phyloP scores from a whole-genome alignment of 2,329 filamentous ascomycete species.

The Aaosphaeria pasadenensis region DNA sequence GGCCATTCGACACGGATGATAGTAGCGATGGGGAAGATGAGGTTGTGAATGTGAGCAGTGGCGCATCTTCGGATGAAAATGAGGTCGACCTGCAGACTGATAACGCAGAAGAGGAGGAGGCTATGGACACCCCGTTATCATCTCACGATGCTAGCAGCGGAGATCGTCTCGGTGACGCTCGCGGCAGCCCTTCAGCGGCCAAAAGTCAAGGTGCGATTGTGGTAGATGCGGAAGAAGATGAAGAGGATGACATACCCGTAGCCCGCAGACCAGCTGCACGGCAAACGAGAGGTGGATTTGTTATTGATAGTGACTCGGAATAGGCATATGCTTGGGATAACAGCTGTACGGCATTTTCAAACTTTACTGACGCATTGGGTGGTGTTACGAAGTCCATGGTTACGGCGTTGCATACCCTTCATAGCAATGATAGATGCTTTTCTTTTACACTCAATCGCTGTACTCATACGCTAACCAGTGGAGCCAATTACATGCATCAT shows the following conservation, averaged over 20 bases:
- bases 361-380: too few species aligned
- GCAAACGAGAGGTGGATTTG: constrained; percentile 40
- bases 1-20: constrained; percentile 14
- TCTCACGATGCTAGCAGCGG: constrained; percentile 27
- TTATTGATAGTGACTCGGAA: constrained; percentile 46
- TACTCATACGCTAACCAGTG: too few species aligned
- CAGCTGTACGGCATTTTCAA: too few species aligned
- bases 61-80: constrained; percentile 20
- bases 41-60: constrained; percentile 21
- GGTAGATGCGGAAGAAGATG: constrained; percentile 31
- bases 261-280: constrained; percentile 34
- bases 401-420: constrained; percentile 1
- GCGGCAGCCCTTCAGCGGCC: constrained; percentile 1
- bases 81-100: constrained; percentile 14
- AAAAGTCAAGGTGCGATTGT: constrained; percentile 20
- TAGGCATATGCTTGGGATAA: constrained; percentile 9
- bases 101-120: constrained; percentile 28
- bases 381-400: too few species aligned
- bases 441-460: background rate
- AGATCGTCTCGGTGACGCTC: constrained; percentile 12
- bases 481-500: too few species aligned
- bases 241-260: constrained; percentile 41
- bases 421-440: background rate
- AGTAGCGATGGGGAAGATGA: constrained; percentile 19
- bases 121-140: constrained; percentile 40